Evolutionary conservation across 2,329 filamentous ascomycete genomes (phyloP).

Genomic region (Botrytis hyacinthi): DNA sequence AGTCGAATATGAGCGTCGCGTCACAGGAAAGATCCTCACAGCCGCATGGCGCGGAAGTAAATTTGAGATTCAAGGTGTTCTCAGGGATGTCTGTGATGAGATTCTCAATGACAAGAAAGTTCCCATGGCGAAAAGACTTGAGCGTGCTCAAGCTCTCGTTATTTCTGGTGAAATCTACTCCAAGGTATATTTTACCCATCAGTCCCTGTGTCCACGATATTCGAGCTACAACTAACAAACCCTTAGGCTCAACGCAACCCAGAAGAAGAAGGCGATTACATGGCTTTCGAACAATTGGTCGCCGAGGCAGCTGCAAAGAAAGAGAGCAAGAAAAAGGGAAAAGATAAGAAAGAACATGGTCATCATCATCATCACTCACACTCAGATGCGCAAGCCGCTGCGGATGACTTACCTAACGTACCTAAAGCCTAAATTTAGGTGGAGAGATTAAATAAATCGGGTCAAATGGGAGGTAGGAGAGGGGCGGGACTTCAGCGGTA

Average conservation of each 20-base stretch:
- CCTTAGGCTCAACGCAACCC: conserved; percentile 77
- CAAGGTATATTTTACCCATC: conserved; percentile 59
- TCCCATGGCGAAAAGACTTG: conserved; percentile 77
- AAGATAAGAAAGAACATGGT: conserved; percentile 45
- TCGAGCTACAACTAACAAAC: conserved; percentile 19
- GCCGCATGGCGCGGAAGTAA: conserved; percentile 95
- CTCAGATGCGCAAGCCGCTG: conserved; percentile 34
- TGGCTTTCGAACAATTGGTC: conserved; percentile 97
- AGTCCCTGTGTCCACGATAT: too few species aligned
- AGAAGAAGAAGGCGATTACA: conserved; percentile 97
- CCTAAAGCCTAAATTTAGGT: conserved; percentile 32
- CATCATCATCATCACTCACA: conserved; percentile 41
- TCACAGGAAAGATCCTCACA: conserved; percentile 96
- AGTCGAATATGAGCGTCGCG: conserved; percentile 89
- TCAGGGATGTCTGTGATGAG: conserved; percentile 90
- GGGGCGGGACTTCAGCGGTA: background rate
- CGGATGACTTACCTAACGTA: conserved; percentile 44
- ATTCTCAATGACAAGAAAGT: conserved; percentile 80
- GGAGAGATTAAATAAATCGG: background rate
- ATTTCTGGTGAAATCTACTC: conserved; percentile 86
- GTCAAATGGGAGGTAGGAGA: too few species aligned
- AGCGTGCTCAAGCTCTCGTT: conserved; percentile 85
- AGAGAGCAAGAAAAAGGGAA: conserved; percentile 70
- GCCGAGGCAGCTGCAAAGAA: conserved; percentile 96
- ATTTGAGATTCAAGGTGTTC: conserved; percentile 95